Evolutionary conservation across 306 rosid genomes (phyloP), one percentile per base, ranked within the genome.

Genomic region (Acmispon strigosus): DNA sequence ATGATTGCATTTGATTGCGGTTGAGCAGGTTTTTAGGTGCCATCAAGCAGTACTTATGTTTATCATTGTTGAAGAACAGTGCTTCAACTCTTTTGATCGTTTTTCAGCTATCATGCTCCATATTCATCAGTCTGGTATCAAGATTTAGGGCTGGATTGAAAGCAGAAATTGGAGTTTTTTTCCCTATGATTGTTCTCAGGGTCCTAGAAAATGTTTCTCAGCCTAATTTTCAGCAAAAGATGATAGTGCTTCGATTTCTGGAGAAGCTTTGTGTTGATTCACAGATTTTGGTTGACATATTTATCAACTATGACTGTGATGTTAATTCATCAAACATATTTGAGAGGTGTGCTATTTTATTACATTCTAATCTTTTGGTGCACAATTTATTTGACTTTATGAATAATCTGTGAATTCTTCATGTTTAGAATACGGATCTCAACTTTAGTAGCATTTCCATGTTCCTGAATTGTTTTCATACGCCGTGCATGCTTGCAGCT

Each of bases 111-210:
- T 95, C 99, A 41, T 91, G 96, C 89, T 95, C 99, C 85, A 91
- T 95, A 70, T 95, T 95, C 83, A 91, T 95, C 66, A 95, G 99
- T 81, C 90, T 95, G 78, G 97, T 95, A 75, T 91, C 97, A 85
- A 86, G 99, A 77, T 95, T 95, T 85, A 91, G 97, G 84, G 86
- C 91, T 77, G 99, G 99, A 55, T 59, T 95, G 79, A 95, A 95
- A 81, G 99, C 99, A 50, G 99, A 95, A 86, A 95, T 95, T 72
- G 99, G 99, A 73, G 99, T 95, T 2, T 95, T 95, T 86, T 95
- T 86, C 77, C 99, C 99, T 45, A 95, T 95, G 99, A 95, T 95
- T 77, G 97, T 95, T 78, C 90, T 95, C 76, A 87, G 99, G 80
- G 99, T 95, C 77, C 76, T 95, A 76, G 99, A 95, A 80, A 95